Conservation (phyloP, 164 flowering plant species). For the Vitis amurensis region DNA sequence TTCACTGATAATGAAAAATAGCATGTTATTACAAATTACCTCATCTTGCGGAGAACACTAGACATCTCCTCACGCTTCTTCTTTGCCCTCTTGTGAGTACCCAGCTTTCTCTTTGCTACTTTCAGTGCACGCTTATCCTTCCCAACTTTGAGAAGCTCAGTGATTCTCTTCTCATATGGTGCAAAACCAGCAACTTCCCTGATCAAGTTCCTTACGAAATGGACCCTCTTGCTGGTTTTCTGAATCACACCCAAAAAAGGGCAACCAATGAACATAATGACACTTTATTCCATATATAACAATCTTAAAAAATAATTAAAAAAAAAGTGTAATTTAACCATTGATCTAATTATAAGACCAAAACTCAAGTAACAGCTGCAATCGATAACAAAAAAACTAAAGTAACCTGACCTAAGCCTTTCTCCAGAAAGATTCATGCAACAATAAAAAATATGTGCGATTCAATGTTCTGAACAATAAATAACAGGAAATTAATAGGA, state of each 20-base stretch:
- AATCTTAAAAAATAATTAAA: background rate
- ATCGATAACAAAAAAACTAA: background rate
- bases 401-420: background rate
- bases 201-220: constrained; percentile 44
- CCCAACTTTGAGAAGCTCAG: constrained; percentile 59
- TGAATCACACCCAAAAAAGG: constrained; percentile 7
- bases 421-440: background rate
- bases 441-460: background rate
- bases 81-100: constrained; percentile 69
- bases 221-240: constrained; percentile 59
- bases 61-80: constrained; percentile 70
- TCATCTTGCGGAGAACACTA: constrained; percentile 52
- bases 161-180: constrained; percentile 61
- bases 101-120: constrained; percentile 61
- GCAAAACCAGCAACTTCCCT: constrained; percentile 69
- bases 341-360: no score
- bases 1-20: no score
- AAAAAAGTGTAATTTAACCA: background rate
- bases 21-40: constrained; percentile 22
- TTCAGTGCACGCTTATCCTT: constrained; percentile 61
- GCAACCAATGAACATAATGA: background rate
- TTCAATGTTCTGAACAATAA: background rate
- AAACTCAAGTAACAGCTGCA: background rate
- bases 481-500: background rate
- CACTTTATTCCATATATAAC: background rate